Conservation (phyloP, 208 protist species). For the Leishmania amazonensis region DNA sequence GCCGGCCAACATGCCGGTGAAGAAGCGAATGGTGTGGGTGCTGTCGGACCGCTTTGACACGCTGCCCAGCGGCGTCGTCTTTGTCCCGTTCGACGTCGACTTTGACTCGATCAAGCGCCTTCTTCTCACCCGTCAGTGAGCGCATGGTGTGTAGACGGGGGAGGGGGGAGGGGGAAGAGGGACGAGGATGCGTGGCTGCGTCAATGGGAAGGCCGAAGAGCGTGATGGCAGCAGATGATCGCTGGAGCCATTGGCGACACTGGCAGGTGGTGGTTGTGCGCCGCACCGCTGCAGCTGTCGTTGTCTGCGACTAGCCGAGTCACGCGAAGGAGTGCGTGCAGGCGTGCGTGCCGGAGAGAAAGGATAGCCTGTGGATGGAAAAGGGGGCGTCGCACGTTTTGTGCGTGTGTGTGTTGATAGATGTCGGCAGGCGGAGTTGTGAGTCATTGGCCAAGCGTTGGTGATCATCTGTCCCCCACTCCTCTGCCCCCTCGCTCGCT, state of each 20-base stretch:
- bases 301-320: not conserved
- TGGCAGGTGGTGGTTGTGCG: not conserved
- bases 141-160: not conserved
- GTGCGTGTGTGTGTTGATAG: not conserved
- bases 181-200: too few species aligned
- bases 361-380: not conserved
- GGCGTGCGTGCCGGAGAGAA: not conserved
- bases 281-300: not conserved
- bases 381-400: not conserved
- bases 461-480: not conserved
- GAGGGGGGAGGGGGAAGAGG: not conserved
- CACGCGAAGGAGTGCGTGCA: not conserved
- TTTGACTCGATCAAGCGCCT: constrained; percentile 78
- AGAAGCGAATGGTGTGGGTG: constrained; percentile 84
- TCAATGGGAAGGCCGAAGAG: not conserved
- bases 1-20: constrained; percentile 28
- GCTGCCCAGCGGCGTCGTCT: constrained; percentile 82
- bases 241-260: not conserved
- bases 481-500: not conserved
- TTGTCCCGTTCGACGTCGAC: constrained; percentile 81
- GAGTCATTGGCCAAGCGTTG: not conserved
- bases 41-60: constrained; percentile 77
- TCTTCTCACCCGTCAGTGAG: constrained; percentile 41
- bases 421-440: not conserved
- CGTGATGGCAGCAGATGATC: not conserved